phyloP scores from a whole-genome alignment of 2,329 filamentous ascomycete genomes.

The Colletotrichum sp. region DNA sequence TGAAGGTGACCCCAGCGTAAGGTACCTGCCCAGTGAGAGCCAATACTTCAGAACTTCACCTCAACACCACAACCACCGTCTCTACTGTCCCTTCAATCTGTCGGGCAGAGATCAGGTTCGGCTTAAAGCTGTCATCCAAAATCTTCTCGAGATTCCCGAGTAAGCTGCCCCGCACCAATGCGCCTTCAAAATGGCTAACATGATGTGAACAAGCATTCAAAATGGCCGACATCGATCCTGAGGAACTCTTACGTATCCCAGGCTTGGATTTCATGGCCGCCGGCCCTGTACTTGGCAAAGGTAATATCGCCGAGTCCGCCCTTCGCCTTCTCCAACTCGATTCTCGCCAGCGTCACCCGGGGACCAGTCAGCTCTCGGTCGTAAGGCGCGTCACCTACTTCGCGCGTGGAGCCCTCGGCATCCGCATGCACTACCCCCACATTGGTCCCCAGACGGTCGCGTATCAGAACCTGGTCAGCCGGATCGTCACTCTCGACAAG shows the following conservation, averaged over 20 bases:
- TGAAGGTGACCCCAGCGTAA: neutral
- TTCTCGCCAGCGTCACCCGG: neutral
- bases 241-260: neutral
- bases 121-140: neutral
- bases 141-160: neutral
- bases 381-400: neutral
- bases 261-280: neutral
- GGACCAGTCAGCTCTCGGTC: neutral
- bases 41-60: neutral
- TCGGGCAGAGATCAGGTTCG: neutral
- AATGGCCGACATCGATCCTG: neutral
- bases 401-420: neutral
- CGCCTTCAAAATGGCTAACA: neutral
- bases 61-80: neutral
- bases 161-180: neutral
- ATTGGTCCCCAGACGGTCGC: neutral
- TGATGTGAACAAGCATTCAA: neutral
- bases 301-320: neutral
- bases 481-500: neutral
- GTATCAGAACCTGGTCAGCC: neutral
- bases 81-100: neutral
- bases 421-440: neutral
- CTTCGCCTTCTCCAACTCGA: neutral
- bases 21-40: neutral
- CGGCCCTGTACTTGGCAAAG: neutral